Evolutionary conservation across 257 asterid species (phyloP), one percentile per base, ranked within the genome.

Genomic region (Dorcoceras hygrometricum): DNA sequence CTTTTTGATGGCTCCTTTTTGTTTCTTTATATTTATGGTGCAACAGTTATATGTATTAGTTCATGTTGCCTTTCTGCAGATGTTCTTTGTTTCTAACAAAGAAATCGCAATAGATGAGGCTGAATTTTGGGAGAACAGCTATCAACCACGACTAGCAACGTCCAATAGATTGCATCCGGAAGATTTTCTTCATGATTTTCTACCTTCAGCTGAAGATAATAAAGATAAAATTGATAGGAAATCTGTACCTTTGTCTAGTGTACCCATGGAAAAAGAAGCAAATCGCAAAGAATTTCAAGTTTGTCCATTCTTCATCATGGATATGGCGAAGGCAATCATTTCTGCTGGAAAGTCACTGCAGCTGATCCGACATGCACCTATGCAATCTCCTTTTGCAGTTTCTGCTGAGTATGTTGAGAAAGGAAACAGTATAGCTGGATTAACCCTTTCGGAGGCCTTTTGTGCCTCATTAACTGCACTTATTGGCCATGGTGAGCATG

Each of bases 111-210:
- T 93, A 76, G 90, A 87, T 39, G 92, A 88, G 77, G 85, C 95
- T 73, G 99, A 90, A 73, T 93, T 90, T 77, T 93, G 99, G 99
- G 99, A 88, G 85, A 87, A 87, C 80, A 90, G 99, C 89, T 90
- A 86, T 77, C 80, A 78, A 76, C 89, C 73, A 23, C 83, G 95
- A 76, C 76, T 82, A 56, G 70, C 83, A 69, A 74, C 74, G 70
- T 65, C 75, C 59, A 76, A 71, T 57, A 86, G 82, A 62, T 68
- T 72, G 28, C 50, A 51, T 9, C 69, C 70, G 62, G 25, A 68
- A 34, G 79, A 68, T 64, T 65, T 80, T 65, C 53, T 78, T n/a
- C 39, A 80, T 67, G 82, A 78, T 36, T 78, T 67, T 65, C 82
- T 61, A 46, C 77, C 78, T 64, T 59, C 75, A 53, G 58, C 61